Evolutionary conservation across 2,329 filamentous ascomycete genomes (phyloP), one percentile per base, ranked within the genome.

Genomic region (Colletotrichum gigasporum): DNA sequence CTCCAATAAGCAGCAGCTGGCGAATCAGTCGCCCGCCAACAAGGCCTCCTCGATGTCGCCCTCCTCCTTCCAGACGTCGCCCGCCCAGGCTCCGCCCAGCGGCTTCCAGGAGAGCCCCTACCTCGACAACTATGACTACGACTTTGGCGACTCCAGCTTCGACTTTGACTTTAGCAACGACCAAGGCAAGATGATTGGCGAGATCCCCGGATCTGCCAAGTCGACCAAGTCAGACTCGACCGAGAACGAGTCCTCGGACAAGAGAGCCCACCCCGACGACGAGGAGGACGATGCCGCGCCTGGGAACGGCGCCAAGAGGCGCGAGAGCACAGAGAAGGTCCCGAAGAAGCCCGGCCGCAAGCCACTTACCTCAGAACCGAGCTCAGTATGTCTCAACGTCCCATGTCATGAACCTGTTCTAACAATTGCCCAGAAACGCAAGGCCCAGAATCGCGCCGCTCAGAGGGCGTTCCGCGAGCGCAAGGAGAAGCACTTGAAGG

Each of bases 301-400:
- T 16, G 78, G 81, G 57, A 80, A 80, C 42, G 79, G 80, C 14
- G 78, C 83, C 63, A 96, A 94, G 82, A 87, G 93, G 68, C 88
- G 92, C 65, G 94, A 97, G 78, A 88, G 90, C 63, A 90, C 93
- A 59, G 93, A 94, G 44, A 97, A 96, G 79, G 85, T 90, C 42
- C 88, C 93, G 22, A 98, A 98, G 87, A 99, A 98, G 81, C 95
- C 96, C 4, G 96, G 96, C 52, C 89, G 96, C 68, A 99, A 99
- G 83, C 96, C 95, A 18, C 84, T 98, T 72, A 98, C 93, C 48
- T 96, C 93, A 20, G 96, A 98, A 78, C 96, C 96, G 22, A 98
- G 92, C 70, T 96, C 94, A 70, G 95, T 98, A 89, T 83, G 94
- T 53, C 22, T 26, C 42, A 20, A 44, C 8, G 22, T 16, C 8